Evolutionary conservation across 345 rosid genomes (phyloP).

Genomic region (Pistacia integerrima): DNA sequence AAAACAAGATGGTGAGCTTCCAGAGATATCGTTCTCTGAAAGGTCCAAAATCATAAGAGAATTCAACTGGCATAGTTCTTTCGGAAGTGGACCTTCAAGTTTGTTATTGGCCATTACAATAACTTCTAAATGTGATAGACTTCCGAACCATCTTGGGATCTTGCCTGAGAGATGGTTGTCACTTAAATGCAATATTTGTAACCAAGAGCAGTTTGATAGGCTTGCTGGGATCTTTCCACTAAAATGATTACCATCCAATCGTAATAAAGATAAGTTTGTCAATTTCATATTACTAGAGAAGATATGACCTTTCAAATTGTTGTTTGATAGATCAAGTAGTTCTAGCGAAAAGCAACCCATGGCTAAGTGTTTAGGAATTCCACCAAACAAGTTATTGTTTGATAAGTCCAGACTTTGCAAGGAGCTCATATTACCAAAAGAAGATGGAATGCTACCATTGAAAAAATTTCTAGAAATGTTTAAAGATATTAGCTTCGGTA

Average conservation of each 20-base stretch:
- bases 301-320: constrained; percentile 7
- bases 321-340: constrained; percentile 13
- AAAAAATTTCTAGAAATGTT: constrained; percentile 24
- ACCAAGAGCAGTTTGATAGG: too few relatives aligned
- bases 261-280: background rate
- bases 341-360: background rate
- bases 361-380: background rate
- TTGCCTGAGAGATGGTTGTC: too few relatives aligned
- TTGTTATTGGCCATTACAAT: too few relatives aligned
- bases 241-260: background rate
- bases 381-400: background rate
- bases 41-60: background rate
- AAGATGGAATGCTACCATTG: background rate
- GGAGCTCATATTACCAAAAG: background rate
- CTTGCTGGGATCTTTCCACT: background rate
- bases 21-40: background rate
- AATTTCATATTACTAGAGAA: background rate
- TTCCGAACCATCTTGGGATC: too few relatives aligned
- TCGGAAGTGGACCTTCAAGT: too few relatives aligned
- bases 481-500: background rate
- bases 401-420: background rate
- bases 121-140: too few relatives aligned
- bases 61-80: background rate
- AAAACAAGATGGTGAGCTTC: constrained; percentile 15
- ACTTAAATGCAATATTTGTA: too few relatives aligned